Evolutionary conservation across 495 filamentous ascomycete species (phyloP).

Genomic region (Trichocladium antarcticum): DNA sequence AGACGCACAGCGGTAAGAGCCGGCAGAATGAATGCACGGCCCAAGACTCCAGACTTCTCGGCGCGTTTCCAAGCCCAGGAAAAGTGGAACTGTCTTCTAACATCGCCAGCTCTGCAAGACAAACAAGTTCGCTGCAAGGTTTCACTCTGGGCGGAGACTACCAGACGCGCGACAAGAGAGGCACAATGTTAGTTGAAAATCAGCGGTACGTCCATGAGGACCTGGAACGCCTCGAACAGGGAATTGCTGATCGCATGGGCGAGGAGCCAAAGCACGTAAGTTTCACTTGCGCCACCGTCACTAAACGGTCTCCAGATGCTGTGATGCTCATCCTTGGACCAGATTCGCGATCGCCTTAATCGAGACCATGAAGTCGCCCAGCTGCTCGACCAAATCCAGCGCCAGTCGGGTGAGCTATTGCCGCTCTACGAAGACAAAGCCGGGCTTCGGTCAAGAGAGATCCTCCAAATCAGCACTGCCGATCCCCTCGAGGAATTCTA

Average conservation of each 20-base stretch:
- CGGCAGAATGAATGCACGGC: neutral
- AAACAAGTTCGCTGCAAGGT: neutral
- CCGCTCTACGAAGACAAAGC: conserved; percentile 77
- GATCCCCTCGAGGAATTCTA: conserved; percentile 92
- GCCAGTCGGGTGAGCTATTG: conserved; percentile 68
- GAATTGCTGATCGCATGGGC: conserved; percentile 74
- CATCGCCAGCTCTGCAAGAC: too few species aligned
- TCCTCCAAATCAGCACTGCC: conserved; percentile 71
- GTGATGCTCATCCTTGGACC: conserved; percentile 20
- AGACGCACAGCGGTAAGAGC: conserved; percentile 3
- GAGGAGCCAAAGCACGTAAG: conserved; percentile 82
- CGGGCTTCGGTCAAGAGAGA: conserved; percentile 59
- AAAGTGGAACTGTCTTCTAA: too few species aligned
- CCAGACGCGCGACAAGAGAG: neutral
- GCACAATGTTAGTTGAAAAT: conserved; percentile 75
- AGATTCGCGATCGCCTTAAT: conserved; percentile 76
- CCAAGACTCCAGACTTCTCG: neutral
- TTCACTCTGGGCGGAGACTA: neutral
- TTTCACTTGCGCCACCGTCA: conserved; percentile 10
- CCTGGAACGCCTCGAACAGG: conserved; percentile 86
- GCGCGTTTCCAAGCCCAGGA: too few species aligned
- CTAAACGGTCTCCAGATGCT: neutral
- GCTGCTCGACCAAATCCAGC: conserved; percentile 74
- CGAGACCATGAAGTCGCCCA: conserved; percentile 87
- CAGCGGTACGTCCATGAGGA: conserved; percentile 91